Conservation (phyloP, 805 yeast genomes). For the Metschnikowia hibisci region DNA sequence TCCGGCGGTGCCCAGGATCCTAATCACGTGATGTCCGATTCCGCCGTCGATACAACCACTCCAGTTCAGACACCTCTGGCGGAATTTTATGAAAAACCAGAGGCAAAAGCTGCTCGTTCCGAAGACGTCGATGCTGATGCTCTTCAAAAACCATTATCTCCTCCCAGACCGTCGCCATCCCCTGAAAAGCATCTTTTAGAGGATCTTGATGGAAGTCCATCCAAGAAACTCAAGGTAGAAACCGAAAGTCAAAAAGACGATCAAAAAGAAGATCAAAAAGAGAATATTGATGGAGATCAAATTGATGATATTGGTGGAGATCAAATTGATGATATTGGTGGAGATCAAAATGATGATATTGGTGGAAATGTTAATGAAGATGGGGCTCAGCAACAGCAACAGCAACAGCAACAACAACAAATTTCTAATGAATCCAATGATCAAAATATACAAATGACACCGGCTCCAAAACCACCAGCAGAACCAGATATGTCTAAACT, state of each 20-base stretch:
- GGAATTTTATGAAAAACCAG: constrained; percentile 26
- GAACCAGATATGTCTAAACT: constrained; percentile 72
- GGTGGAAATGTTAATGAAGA: too few relatives aligned
- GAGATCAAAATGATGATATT: too few relatives aligned
- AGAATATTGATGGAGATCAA: too few relatives aligned
- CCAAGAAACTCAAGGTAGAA: constrained; percentile 22
- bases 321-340: too few relatives aligned
- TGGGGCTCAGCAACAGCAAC: too few relatives aligned
- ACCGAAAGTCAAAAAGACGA: constrained; percentile 2
- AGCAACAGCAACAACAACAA: not conserved
- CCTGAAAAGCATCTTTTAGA: constrained; percentile 34
- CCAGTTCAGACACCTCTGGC: constrained; percentile 40
- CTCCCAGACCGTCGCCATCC: constrained; percentile 44
- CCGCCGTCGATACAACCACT: constrained; percentile 28
- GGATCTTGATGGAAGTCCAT: constrained; percentile 20
- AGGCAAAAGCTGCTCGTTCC: constrained; percentile 5
- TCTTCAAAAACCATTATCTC: constrained; percentile 40
- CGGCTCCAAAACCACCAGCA: constrained; percentile 72
- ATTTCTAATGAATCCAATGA: not conserved
- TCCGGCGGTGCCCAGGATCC: constrained; percentile 12
- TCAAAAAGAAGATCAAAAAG: not conserved
- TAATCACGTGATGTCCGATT: constrained; percentile 27
- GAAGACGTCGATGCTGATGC: constrained; percentile 13
- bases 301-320: too few relatives aligned
- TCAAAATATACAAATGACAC: constrained; percentile 21